A percentile compares a stretch with the other conserved stretches of the same genome.
These are phyloP conservation scores for Chrysanthemum makinoi DNA, from an alignment of 129 eudicot genomes.

Conservation along the genomic window DNA sequence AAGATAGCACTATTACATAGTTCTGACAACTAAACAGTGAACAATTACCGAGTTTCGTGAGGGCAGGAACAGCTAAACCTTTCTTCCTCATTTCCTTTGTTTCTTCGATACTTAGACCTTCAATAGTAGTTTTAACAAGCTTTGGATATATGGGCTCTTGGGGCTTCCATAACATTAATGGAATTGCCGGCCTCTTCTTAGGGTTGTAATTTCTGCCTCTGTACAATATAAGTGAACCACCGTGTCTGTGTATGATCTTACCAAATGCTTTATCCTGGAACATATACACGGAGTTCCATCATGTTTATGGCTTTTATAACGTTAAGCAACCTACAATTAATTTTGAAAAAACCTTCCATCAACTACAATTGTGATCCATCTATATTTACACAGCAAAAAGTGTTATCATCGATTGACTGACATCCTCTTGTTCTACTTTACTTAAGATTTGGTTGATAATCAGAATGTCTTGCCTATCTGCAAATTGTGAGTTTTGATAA, in stretches of 20 bases:
- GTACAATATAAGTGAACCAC: conserved; percentile 73
- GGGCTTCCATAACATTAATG: conserved; percentile 96
- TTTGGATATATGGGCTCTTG: conserved; percentile 87
- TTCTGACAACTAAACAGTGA: conserved; percentile 5
- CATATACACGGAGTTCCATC: conserved; percentile 5
- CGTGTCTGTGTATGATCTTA: conserved; percentile 79
- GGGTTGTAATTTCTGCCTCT: conserved; percentile 84
- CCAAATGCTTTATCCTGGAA: conserved; percentile 88
- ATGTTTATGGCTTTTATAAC: conserved; percentile 15
- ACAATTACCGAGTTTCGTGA: conserved; percentile 76
- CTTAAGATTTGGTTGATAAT: neutral
- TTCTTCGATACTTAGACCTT: conserved; percentile 83
- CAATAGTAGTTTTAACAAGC: conserved; percentile 81
- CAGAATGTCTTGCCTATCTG: neutral
- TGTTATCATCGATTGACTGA: neutral
- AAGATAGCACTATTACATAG: neutral
- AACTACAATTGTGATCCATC: too few relatives aligned
- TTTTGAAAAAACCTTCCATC: neutral
- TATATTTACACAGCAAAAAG: too few relatives aligned
- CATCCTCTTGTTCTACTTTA: neutral
- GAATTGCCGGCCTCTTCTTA: conserved; percentile 70
- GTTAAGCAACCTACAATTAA: conserved; percentile 16
- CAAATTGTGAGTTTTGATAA: neutral
- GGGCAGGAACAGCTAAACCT: conserved; percentile 77
- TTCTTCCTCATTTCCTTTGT: conserved; percentile 81